Evolutionary conservation across 257 asterid species (phyloP).

Genomic region (Solanum clarkiae): DNA sequence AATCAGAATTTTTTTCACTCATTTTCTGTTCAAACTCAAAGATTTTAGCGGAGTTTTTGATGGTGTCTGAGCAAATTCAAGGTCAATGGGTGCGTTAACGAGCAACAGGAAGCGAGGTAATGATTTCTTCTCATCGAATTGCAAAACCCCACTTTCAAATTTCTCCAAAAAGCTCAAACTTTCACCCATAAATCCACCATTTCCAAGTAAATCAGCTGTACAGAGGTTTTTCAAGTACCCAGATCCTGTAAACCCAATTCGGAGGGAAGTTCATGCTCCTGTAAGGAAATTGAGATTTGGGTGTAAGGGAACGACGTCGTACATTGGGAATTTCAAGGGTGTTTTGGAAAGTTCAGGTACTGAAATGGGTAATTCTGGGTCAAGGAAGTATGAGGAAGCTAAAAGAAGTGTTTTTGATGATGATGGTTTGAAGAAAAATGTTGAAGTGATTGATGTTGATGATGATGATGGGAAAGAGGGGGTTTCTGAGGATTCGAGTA

Average conservation of each 20-base stretch:
- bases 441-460: conserved; percentile 35
- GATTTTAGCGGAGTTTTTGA: background rate
- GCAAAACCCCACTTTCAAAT: conserved; percentile 10
- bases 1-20: background rate
- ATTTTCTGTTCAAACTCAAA: background rate
- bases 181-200: background rate
- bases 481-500: conserved; percentile 14
- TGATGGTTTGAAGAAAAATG: conserved; percentile 9
- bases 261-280: conserved; percentile 58
- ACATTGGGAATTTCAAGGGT: background rate
- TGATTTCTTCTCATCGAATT: conserved; percentile 11
- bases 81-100: conserved; percentile 49
- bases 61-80: background rate
- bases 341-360: background rate
- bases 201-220: conserved; percentile 2
- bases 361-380: background rate
- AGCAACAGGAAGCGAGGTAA: conserved; percentile 40
- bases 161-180: conserved; percentile 30
- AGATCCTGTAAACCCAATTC: conserved; percentile 3
- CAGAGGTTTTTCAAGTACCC: conserved; percentile 40
- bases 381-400: background rate
- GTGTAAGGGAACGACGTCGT: background rate
- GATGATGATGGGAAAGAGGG: conserved; percentile 1
- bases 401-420: conserved; percentile 4
- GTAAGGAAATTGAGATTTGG: conserved; percentile 20